These are phyloP conservation scores for Solanum sejunctum DNA, from an alignment of 257 asterid species.

Conservation along the genomic window DNA sequence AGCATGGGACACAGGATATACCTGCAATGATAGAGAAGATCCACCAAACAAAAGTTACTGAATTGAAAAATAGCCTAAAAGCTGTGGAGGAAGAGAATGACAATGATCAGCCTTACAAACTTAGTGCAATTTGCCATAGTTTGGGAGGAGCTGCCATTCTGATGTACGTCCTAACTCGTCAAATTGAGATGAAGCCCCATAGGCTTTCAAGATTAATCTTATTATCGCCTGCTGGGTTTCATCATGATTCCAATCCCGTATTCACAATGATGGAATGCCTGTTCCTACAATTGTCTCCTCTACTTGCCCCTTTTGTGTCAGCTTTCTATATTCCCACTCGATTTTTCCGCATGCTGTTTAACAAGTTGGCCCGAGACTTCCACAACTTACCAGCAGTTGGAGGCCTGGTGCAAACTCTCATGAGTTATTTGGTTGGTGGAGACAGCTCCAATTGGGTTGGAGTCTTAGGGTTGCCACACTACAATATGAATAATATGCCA, in stretches of 20 bases:
- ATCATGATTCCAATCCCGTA: conserved; percentile 50
- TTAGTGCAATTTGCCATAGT: conserved; percentile 87
- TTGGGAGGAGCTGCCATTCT: conserved; percentile 91
- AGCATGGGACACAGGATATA: conserved; percentile 84
- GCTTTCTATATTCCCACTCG: conserved; percentile 94
- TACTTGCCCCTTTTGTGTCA: conserved; percentile 47
- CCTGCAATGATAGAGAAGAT: conserved; percentile 96
- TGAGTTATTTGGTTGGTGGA: conserved; percentile 88
- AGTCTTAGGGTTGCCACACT: conserved; percentile 78
- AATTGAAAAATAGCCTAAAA: conserved; percentile 34
- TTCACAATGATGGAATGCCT: conserved; percentile 47
- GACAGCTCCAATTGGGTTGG: conserved; percentile 99
- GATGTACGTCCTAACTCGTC: conserved; percentile 61
- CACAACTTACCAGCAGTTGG: conserved; percentile 96
- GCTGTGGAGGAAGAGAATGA: conserved; percentile 29
- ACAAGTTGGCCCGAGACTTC: conserved; percentile 88
- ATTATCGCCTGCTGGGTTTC: conserved; percentile 97
- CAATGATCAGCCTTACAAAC: conserved; percentile 63
- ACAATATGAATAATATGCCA: conserved; percentile 98
- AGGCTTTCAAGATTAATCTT: conserved; percentile 80
- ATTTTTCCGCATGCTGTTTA: conserved; percentile 84
- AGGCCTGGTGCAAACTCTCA: conserved; percentile 88
- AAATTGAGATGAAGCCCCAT: conserved; percentile 71
- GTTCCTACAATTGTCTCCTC: conserved; percentile 45
- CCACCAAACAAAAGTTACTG: conserved; percentile 72